Evolutionary conservation across 225 moss, liverwort and hornwort genomes (phyloP).

Genomic region (Lunularia cruciata): DNA sequence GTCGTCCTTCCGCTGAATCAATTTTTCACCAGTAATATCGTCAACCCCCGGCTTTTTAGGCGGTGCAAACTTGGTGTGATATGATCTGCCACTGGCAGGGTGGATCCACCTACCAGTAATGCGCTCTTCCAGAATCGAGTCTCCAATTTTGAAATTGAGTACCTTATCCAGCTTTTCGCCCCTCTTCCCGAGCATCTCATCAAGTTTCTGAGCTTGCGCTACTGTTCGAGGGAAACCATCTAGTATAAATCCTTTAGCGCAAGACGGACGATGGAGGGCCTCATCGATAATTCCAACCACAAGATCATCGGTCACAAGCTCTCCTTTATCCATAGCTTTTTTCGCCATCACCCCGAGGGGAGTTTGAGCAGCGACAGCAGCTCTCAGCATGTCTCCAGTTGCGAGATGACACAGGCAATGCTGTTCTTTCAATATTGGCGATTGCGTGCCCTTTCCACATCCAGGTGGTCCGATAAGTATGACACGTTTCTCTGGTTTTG

Average conservation of each 20-base stretch:
- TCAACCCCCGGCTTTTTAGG: conserved; percentile 70
- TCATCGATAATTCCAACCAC: conserved; percentile 80
- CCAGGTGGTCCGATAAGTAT: conserved; percentile 68
- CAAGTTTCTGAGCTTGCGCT: conserved; percentile 87
- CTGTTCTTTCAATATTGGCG: conserved; percentile 58
- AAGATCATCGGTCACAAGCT: conserved; percentile 63
- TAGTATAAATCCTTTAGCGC: conserved; percentile 74
- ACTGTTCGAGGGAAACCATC: conserved; percentile 93
- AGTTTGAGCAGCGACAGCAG: conserved; percentile 52
- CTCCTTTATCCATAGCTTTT: conserved; percentile 65
- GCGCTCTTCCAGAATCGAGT: conserved; percentile 78
- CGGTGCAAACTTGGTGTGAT: conserved; percentile 78
- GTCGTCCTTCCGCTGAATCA: conserved; percentile 88
- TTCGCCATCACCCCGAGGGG: conserved; percentile 53
- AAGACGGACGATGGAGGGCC: conserved; percentile 69
- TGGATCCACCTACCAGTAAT: conserved; percentile 95
- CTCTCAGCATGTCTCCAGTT: conserved; percentile 71
- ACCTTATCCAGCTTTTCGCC: conserved; percentile 77
- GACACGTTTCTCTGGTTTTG: conserved; percentile 59
- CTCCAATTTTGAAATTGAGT: conserved; percentile 73
- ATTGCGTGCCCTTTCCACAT: conserved; percentile 66
- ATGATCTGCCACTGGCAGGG: conserved; percentile 74
- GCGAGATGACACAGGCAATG: conserved; percentile 67
- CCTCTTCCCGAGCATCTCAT: conserved; percentile 70
- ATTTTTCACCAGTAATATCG: conserved; percentile 77